phyloP scores from a whole-genome alignment of 75 land plant species.

The Larix kaempferi region DNA sequence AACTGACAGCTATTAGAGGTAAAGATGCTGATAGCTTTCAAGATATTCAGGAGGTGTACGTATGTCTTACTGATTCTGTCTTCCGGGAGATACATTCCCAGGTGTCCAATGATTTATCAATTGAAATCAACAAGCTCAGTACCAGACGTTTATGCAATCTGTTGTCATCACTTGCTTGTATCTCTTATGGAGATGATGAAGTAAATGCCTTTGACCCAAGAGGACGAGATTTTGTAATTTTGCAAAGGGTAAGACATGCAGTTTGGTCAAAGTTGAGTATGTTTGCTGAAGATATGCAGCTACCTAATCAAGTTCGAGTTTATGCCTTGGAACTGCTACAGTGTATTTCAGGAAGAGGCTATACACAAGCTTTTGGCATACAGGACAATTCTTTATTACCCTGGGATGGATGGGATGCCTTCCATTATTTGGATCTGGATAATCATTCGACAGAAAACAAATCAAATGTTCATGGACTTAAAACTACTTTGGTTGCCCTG shows the following conservation, averaged over 20 bases:
- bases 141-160: constrained; percentile 4
- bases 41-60: constrained; percentile 12
- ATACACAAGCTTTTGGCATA: constrained; percentile 17
- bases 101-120: not conserved
- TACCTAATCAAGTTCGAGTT: constrained; percentile 52
- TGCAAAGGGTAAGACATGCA: constrained; percentile 38
- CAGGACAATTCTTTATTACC: constrained; percentile 18
- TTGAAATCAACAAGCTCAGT: constrained; percentile 1
- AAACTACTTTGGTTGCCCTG: constrained; percentile 67
- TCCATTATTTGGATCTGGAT: constrained; percentile 5
- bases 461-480: constrained; percentile 26
- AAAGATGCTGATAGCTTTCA: constrained; percentile 2
- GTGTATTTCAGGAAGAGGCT: constrained; percentile 35
- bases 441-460: constrained; percentile 8
- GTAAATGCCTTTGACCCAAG: not conserved
- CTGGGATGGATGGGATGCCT: constrained; percentile 70
- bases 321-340: constrained; percentile 68
- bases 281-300: constrained; percentile 59
- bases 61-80: constrained; percentile 9
- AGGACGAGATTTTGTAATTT: constrained; percentile 19
- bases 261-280: constrained; percentile 60
- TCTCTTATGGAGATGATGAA: constrained; percentile 11
- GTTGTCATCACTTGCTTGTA: constrained; percentile 4
- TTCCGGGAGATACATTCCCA: not conserved
- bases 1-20: not conserved